Percentiles rank a stretch among this genome's conserved stretches.
These are phyloP conservation scores for Penicillium diatomitis DNA, from an alignment of 495 filamentous ascomycete genomes.

Conservation along the genomic window DNA sequence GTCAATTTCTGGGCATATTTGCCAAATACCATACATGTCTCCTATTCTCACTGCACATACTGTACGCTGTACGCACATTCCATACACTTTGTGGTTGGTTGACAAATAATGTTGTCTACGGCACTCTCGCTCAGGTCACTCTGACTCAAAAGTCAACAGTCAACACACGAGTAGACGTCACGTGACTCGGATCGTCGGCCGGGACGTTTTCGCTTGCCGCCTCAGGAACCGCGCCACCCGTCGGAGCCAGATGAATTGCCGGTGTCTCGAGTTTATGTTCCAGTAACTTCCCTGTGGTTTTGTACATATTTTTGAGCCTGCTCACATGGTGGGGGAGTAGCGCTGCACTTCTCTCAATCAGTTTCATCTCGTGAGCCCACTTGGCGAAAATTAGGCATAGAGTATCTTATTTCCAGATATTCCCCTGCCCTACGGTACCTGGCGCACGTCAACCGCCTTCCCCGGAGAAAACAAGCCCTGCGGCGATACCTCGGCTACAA, in stretches of 20 bases:
- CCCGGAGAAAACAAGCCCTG: constrained; percentile 15
- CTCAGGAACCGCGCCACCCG: constrained; percentile 1
- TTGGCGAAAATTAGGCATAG: too few relatives aligned
- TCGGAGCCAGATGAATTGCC: not conserved
- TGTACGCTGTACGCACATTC: too few relatives aligned
- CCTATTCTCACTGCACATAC: too few relatives aligned
- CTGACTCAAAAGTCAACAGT: too few relatives aligned
- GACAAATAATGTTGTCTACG: too few relatives aligned
- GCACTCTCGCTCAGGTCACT: too few relatives aligned
- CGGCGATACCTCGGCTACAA: constrained; percentile 21
- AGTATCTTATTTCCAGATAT: too few relatives aligned
- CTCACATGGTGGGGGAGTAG: too few relatives aligned
- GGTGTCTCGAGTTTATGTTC: not conserved
- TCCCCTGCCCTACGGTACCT: not conserved
- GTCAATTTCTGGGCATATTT: not conserved
- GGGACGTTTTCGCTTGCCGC: constrained; percentile 13
- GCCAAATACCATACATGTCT: not conserved
- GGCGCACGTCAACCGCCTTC: not conserved
- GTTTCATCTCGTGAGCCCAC: too few relatives aligned
- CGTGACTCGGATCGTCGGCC: constrained; percentile 19
- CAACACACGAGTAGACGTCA: constrained; percentile 5
- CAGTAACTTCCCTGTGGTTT: not conserved
- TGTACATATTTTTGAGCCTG: not conserved
- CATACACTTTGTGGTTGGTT: too few relatives aligned
- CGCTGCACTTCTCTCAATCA: too few relatives aligned